Conservation (phyloP, 768 basidiomycete species). For the Boletus rubropictus region DNA sequence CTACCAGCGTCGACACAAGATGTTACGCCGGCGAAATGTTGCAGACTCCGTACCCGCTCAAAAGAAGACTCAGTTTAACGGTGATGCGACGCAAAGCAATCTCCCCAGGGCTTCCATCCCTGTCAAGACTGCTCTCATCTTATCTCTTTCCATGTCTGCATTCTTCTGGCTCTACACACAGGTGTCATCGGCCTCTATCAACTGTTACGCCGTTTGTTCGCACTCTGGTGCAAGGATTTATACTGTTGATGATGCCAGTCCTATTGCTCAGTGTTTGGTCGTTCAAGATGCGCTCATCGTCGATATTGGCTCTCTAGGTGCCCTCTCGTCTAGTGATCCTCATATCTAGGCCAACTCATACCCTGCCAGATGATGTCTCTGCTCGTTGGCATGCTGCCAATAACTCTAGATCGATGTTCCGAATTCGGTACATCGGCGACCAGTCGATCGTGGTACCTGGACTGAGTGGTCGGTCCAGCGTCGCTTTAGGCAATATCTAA, state of each 20-base stretch:
- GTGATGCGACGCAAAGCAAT: neutral
- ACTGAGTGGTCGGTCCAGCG: conserved; percentile 50
- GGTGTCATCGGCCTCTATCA: conserved; percentile 11
- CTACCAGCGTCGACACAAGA: neutral
- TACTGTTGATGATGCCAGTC: conserved; percentile 54
- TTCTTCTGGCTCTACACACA: conserved; percentile 8
- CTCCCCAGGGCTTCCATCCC: neutral
- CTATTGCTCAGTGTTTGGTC: conserved; percentile 58
- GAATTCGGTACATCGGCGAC: conserved; percentile 45
- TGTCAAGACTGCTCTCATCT: conserved; percentile 2
- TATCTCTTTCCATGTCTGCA: conserved; percentile 4
- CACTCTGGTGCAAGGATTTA: conserved; percentile 48
- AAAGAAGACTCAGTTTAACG: neutral
- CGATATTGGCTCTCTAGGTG: conserved; percentile 53
- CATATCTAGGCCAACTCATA: conserved; percentile 1
- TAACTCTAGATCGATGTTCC: conserved; percentile 25
- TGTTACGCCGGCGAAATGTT: conserved; percentile 13
- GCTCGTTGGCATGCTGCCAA: conserved; percentile 33
- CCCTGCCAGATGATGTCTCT: conserved; percentile 37
- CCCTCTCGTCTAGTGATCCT: conserved; percentile 16
- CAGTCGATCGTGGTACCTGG: conserved; percentile 68
- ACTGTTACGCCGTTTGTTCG: conserved; percentile 62
- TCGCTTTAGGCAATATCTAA: neutral
- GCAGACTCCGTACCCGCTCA: neutral
- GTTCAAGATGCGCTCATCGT: conserved; percentile 46